Base-by-base conservation (phyloP, 1,284 basidiomycete genomes). In the Salmacisia buchloeana region DNA sequence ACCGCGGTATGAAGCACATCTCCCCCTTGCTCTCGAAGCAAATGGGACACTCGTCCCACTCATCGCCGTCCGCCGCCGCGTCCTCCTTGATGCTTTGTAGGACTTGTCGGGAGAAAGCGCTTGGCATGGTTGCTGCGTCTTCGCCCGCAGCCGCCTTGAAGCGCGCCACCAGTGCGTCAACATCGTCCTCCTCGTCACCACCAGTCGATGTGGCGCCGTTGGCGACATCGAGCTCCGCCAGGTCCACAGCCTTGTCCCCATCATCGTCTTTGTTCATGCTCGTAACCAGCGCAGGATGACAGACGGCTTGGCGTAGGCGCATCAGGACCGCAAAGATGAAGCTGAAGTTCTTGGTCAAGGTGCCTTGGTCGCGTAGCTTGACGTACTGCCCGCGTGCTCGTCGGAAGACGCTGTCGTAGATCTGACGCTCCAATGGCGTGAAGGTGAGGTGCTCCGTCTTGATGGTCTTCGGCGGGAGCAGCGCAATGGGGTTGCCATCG, bases 401-500 rank as follows among this genome's bases (percentile, higher is more conserved):
- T 33, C 68, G 62, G 59, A 78, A 80, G 10, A 80, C 73, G 58
- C 72, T 75, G 31, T 77, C 66, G 69, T 82, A 82, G 35, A 82
- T 81, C 59, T 71, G 71, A 31, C 80, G 71, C 67, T 79, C 77
- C n/a, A 74, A 38, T 4, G 62, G 60, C 0, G 67, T 63, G 45
- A 79, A 77, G 9, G 69, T 65, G 33, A 79, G 61, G 25, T 66
- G 60, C 29, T 66, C 63, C 41, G 74, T 68, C 36, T 72, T 68
- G 63, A 90, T 86, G 80, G 89, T 88, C 82, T 97, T 97, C 0
- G 86, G 83, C 0, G 94, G 94, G 2, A 98, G 82, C 63, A 92
- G 86, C 1, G 97, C 92, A 49, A 98, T 97, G 45, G 85, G 86
- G 58, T 90, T 88, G 2, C 94, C 94, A 72, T 94, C 86, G 49